Evolutionary conservation across 2,329 filamentous ascomycete species (phyloP).

Genomic region (Mycosphaerella sp.): DNA sequence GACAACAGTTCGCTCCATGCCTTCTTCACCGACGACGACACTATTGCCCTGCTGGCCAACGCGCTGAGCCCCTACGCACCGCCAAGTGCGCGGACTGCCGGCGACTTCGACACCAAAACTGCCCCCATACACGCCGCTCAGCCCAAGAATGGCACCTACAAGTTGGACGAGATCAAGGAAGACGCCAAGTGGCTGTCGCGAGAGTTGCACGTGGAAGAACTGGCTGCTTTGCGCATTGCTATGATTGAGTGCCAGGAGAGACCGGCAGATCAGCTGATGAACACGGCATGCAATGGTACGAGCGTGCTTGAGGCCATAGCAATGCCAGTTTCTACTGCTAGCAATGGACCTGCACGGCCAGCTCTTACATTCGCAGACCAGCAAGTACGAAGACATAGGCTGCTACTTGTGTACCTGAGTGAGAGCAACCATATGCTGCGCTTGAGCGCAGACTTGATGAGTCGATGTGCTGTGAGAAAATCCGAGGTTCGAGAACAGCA

Average conservation of each 20-base stretch:
- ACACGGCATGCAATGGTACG: constrained; percentile 33
- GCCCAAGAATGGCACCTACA: constrained; percentile 58
- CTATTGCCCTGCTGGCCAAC: constrained; percentile 60
- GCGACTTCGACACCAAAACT: constrained; percentile 74
- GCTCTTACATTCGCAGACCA: constrained; percentile 24
- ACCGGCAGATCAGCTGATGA: constrained; percentile 62
- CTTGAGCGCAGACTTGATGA: constrained; percentile 22
- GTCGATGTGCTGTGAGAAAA: constrained; percentile 20
- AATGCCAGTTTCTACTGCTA: constrained; percentile 14
- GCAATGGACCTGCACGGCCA: constrained; percentile 5
- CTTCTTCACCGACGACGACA: constrained; percentile 67
- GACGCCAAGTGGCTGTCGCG: constrained; percentile 83
- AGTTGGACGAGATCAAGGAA: constrained; percentile 72
- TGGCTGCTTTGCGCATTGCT: constrained; percentile 72
- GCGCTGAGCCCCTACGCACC: constrained; percentile 63
- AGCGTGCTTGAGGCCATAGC: constrained; percentile 12
- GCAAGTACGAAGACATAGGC: constrained; percentile 26
- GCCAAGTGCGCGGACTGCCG: constrained; percentile 43
- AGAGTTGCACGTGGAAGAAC: constrained; percentile 69
- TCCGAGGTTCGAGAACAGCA: constrained; percentile 10
- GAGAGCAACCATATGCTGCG: constrained; percentile 25
- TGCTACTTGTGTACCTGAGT: constrained; percentile 26
- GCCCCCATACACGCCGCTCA: constrained; percentile 79
- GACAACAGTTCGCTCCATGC: constrained; percentile 48
- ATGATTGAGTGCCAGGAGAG: constrained; percentile 79